These are phyloP conservation scores for Saccharomycopsis vini DNA, from an alignment of 805 yeast species.

Conservation along the genomic window DNA sequence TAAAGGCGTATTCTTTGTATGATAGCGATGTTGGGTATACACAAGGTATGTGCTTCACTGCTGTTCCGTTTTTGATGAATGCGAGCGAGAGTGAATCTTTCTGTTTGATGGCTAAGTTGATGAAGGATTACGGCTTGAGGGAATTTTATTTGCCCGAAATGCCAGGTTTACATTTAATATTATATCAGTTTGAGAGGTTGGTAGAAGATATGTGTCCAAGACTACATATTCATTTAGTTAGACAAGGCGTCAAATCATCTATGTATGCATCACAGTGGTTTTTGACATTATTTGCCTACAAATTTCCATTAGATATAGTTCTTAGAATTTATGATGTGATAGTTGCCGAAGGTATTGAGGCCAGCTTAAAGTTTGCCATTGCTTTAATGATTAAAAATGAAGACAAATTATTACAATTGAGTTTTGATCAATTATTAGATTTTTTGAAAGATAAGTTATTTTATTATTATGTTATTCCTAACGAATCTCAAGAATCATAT, in stretches of 20 bases:
- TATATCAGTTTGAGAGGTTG: conserved; percentile 86
- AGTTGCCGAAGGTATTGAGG: conserved; percentile 85
- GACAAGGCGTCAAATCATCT: conserved; percentile 83
- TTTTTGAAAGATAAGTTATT: conserved; percentile 76
- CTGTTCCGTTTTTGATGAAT: conserved; percentile 75
- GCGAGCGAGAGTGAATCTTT: conserved; percentile 81
- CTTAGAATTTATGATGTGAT: conserved; percentile 80
- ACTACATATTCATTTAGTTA: conserved; percentile 62
- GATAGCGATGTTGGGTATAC: conserved; percentile 96
- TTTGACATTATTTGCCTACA: conserved; percentile 87
- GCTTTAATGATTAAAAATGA: conserved; percentile 70
- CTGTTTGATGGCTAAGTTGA: conserved; percentile 66
- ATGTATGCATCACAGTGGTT: conserved; percentile 99
- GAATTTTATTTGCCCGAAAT: conserved; percentile 76
- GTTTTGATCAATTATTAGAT: conserved; percentile 68
- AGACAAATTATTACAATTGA: conserved; percentile 44
- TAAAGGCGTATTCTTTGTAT: conserved; percentile 74
- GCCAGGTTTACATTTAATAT: conserved; percentile 81
- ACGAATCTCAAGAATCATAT: conserved; percentile 3
- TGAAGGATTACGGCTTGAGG: conserved; percentile 79
- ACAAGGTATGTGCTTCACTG: conserved; percentile 94
- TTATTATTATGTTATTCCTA: conserved; percentile 47
- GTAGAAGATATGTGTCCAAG: conserved; percentile 69
- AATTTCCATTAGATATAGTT: conserved; percentile 85
- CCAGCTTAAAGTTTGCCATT: conserved; percentile 74